These are phyloP conservation scores for Diplotaxis tenuifolia DNA, from an alignment of 345 rosid species.

Conservation along the genomic window DNA sequence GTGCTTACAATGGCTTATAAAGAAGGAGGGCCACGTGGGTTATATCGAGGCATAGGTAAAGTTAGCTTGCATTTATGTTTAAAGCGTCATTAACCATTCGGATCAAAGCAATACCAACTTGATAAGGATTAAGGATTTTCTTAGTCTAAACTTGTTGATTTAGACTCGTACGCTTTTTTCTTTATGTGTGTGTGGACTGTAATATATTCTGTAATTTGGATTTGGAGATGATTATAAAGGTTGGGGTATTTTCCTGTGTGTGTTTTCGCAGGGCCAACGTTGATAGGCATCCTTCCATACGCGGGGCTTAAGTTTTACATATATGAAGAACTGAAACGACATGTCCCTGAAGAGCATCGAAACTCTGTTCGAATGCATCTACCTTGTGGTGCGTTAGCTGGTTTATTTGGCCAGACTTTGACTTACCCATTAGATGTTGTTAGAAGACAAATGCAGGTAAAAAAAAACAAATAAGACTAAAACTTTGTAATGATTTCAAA, in stretches of 20 bases:
- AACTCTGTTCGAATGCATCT: constrained; percentile 81
- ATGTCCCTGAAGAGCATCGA: constrained; percentile 90
- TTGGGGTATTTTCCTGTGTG: constrained; percentile 23
- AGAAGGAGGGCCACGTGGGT: constrained; percentile 79
- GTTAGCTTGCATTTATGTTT: constrained; percentile 1
- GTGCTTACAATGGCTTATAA: constrained; percentile 70
- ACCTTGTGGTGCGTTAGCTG: constrained; percentile 95
- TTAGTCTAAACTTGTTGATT: too few species aligned
- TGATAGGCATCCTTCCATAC: constrained; percentile 87
- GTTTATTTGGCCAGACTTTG: constrained; percentile 87
- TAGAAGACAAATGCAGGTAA: constrained; percentile 97
- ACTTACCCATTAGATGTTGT: constrained; percentile 97
- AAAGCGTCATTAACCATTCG: not conserved
- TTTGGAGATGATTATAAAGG: constrained; percentile 12
- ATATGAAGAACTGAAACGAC: constrained; percentile 83
- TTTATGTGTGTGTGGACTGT: not conserved
- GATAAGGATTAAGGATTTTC: not conserved
- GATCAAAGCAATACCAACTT: constrained; percentile 6
- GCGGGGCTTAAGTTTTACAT: constrained; percentile 93
- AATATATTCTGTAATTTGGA: constrained; percentile 7
- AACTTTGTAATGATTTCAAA: not conserved
- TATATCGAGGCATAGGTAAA: constrained; percentile 84
- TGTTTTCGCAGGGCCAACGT: constrained; percentile 72
- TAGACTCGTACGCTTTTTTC: too few species aligned
- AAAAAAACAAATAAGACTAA: not conserved